Evolutionary conservation across 2,329 filamentous ascomycete species (phyloP).

Genomic region (Aurifilum marmelostoma): DNA sequence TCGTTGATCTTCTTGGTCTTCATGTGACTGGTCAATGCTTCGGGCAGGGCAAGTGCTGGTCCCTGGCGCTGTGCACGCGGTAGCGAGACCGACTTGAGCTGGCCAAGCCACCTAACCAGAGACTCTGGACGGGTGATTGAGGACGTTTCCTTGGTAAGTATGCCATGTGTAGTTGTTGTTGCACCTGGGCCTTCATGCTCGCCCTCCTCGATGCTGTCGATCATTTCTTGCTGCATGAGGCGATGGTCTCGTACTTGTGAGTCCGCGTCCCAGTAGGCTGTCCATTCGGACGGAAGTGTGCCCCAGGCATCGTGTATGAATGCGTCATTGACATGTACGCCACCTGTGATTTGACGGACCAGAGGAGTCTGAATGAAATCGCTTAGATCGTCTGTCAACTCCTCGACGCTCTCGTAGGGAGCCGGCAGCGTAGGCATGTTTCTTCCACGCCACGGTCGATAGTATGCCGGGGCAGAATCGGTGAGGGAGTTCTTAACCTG

Average conservation of each 20-base stretch:
- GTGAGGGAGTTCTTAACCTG: neutral
- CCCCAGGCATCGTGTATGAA: slow-evolving; percentile 38
- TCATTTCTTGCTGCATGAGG: slow-evolving; percentile 37
- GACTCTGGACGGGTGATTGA: slow-evolving; percentile 30
- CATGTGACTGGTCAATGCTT: slow-evolving; percentile 35
- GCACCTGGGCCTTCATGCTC: neutral
- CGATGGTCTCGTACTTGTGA: slow-evolving; percentile 35
- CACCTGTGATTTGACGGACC: slow-evolving; percentile 39
- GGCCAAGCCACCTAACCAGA: slow-evolving; percentile 33
- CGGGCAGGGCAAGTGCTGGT: slow-evolving; percentile 30
- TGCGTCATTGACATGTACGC: slow-evolving; percentile 42
- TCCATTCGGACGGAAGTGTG: slow-evolving; percentile 38
- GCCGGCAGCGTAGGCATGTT: slow-evolving; percentile 13
- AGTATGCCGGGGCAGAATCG: neutral
- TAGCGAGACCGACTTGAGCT: slow-evolving; percentile 34
- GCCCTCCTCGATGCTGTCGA: slow-evolving; percentile 35
- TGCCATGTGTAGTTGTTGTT: neutral
- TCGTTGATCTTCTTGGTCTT: slow-evolving; percentile 39
- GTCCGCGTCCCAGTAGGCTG: slow-evolving; percentile 36
- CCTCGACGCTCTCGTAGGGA: slow-evolving; percentile 29
- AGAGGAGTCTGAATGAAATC: slow-evolving; percentile 36
- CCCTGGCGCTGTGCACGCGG: slow-evolving; percentile 33
- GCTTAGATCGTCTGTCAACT: slow-evolving; percentile 34
- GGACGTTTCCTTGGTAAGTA: neutral
- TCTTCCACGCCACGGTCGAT: neutral